Percentiles rank a stretch among this genome's conserved stretches.
Conservation (phyloP, 2,329 filamentous ascomycete species). For the Calonectria crousiana region DNA sequence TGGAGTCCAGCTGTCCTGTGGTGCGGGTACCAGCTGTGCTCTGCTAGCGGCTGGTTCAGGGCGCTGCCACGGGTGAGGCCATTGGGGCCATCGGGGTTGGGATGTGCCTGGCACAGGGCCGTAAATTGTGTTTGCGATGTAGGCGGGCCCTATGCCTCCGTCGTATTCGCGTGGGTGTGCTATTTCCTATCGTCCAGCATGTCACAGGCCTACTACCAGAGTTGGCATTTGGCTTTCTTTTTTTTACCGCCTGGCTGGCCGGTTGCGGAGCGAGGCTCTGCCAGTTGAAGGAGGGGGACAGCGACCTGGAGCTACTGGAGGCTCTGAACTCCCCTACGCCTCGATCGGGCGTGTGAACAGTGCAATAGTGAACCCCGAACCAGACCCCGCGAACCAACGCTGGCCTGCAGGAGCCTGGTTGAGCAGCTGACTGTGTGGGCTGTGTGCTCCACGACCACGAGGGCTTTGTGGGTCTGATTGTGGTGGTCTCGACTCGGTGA, state of each 20-base stretch:
- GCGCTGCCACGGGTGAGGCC: constrained; percentile 20
- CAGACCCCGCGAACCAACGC: constrained; percentile 19
- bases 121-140: constrained; percentile 9
- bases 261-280: constrained; percentile 22
- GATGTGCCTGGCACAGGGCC: constrained; percentile 10
- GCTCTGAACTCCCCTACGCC: not conserved
- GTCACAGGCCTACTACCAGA: not conserved
- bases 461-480: constrained; percentile 15
- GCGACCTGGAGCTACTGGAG: not conserved
- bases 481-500: not conserved
- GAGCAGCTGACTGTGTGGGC: constrained; percentile 9
- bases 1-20: constrained; percentile 10
- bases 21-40: constrained; percentile 16
- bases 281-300: not conserved
- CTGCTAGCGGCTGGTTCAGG: constrained; percentile 16
- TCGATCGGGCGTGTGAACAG: constrained; percentile 14
- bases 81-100: constrained; percentile 13
- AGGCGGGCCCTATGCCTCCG: constrained; percentile 14
- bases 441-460: constrained; percentile 22
- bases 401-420: constrained; percentile 5
- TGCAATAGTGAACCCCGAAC: constrained; percentile 12
- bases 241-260: constrained; percentile 1
- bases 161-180: constrained; percentile 7
- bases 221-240: constrained; percentile 3
- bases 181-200: not conserved